Evolutionary conservation across 2,329 filamentous ascomycete species (phyloP).

Genomic region (Fusarium denticulatum): DNA sequence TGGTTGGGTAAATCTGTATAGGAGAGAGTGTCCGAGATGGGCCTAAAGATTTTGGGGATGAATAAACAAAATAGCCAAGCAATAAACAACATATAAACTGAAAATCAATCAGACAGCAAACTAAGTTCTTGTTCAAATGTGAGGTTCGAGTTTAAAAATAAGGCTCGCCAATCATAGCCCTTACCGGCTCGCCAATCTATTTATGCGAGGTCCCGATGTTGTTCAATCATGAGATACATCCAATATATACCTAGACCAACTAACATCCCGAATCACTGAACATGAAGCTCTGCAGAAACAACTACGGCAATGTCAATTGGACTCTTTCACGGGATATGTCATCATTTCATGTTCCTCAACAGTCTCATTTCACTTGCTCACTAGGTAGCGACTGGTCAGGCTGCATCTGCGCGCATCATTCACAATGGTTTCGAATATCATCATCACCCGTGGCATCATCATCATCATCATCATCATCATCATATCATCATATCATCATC

Average conservation of each 20-base stretch:
- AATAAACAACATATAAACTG: neutral
- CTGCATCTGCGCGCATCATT: neutral
- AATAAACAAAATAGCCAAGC: neutral
- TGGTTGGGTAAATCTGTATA: neutral
- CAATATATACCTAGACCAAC: neutral
- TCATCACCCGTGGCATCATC: neutral
- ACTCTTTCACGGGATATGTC: neutral
- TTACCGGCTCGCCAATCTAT: slow-evolving; percentile 8
- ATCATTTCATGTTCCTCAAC: neutral
- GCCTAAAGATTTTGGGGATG: neutral
- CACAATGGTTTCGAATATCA: neutral
- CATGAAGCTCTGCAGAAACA: neutral
- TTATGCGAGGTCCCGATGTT: neutral
- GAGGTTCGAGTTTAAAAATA: neutral
- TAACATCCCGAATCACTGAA: neutral
- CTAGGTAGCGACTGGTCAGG: neutral
- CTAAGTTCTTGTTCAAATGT: neutral
- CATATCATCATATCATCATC: neutral
- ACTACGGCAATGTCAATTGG: neutral
- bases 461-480: neutral
- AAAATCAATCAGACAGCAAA: neutral
- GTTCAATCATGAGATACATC: neutral
- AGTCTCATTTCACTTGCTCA: neutral
- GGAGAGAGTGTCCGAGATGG: neutral
- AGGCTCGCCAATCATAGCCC: slow-evolving; percentile 1